Evolutionary conservation across 441 rosid species (phyloP).

Genomic region (Biscutella laevigata): DNA sequence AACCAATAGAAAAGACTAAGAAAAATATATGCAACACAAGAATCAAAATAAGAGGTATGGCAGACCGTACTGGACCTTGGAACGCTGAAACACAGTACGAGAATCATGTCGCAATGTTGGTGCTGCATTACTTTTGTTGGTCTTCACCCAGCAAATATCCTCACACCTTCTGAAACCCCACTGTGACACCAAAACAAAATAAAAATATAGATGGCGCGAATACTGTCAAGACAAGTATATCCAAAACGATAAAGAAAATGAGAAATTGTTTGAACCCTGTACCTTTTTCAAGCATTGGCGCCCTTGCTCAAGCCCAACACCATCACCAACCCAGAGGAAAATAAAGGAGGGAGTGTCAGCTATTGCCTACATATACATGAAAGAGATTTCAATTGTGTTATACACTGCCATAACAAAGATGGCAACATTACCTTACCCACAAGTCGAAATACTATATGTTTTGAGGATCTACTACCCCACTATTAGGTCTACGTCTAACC

Average conservation of each 20-base stretch:
- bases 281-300: constrained; percentile 98
- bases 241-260: constrained; percentile 1
- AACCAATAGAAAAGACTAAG: constrained; percentile 11
- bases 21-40: not conserved
- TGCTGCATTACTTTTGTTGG: constrained; percentile 84
- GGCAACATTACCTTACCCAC: not conserved
- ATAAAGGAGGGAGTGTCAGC: constrained; percentile 97
- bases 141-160: constrained; percentile 99
- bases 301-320: constrained; percentile 95
- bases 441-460: not conserved
- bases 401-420: not conserved
- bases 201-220: constrained; percentile 10
- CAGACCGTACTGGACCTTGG: constrained; percentile 56
- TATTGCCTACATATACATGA: constrained; percentile 54
- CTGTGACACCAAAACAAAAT: constrained; percentile 30
- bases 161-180: constrained; percentile 99
- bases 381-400: not conserved
- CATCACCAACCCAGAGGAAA: constrained; percentile 99
- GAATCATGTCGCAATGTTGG: constrained; percentile 94
- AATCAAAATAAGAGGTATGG: not conserved
- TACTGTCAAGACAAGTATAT: not conserved
- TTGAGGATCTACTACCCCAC: not conserved
- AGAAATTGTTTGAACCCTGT: constrained; percentile 5
- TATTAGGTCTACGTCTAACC: not conserved
- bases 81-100: constrained; percentile 92